Base-by-base conservation (phyloP, 2,329 filamentous ascomycete genomes). In the Dactylellina haptotyla region DNA sequence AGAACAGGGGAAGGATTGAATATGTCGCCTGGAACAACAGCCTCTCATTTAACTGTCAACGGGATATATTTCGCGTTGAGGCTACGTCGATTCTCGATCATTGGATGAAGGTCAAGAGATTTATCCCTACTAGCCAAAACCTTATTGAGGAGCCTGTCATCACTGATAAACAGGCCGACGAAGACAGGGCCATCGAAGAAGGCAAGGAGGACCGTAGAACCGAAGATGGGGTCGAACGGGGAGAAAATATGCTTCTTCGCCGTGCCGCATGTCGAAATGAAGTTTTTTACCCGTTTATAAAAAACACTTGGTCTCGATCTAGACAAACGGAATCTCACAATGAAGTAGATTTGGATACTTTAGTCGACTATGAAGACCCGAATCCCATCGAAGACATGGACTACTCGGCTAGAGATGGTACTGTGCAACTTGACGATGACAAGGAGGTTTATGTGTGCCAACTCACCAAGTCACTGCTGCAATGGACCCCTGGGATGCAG, bases 241-340 rank as follows among this genome's bases (percentile, higher is more conserved):
- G 69, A 3, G 54, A 65, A 1, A 48, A 66, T 26, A 23, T 56
- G 1, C 39, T 57, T 14, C 58, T 73, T 39, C 69, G 69, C 16
- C 53, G 69, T 39, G 69, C 69, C 2, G 69, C 69, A 2, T 73
- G 41, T 23, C 69, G 69, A 3, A 61, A 48, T 20, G 69, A 73
- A 10, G 26, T 61, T 10, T 73, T 73, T 32, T 73, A 73, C 20
- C 61, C 69, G 2, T 66, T 51, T 14, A 32, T 73, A 2, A 48
- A 62, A 20, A 57, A 73, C 34, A 73, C 69, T 23, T 73, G 69
- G 69, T 58, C 32, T 23, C 37, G 14, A n/a, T n/a, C n/a, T n/a
- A n/a, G 4, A 23, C 8, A 25, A 30, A 12, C 1, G 34, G 26
- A 6, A n/a, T n/a, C n/a, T n/a, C 30, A 39, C n/a, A 32, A 28